Percentiles rank a stretch among this genome's conserved stretches.
Conservation (phyloP, 1,139 yeast genomes). For the Scheffersomyces quercinus region DNA sequence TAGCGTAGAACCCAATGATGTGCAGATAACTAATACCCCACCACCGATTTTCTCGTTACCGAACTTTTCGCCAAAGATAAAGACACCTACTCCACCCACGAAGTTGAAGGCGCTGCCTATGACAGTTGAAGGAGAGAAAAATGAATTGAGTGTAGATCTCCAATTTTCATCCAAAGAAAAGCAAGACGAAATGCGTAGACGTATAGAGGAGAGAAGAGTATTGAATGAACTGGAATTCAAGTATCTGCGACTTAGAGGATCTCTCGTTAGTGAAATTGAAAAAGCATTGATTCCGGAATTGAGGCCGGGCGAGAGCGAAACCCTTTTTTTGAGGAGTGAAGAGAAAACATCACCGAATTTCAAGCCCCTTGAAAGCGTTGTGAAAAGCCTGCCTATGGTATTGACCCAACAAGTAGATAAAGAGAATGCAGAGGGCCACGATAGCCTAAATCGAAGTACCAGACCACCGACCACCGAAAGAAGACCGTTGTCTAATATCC, state of each 20-base stretch:
- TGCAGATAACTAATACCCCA: conserved; percentile 4
- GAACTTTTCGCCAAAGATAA: conserved; percentile 15
- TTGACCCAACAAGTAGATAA: not conserved
- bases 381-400: not conserved
- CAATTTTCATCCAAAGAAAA: conserved; percentile 19
- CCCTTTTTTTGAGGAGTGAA: not conserved
- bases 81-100: conserved; percentile 1
- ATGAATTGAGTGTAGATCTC: not conserved
- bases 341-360: not conserved
- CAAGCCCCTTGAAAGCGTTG: not conserved
- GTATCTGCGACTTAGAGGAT: conserved; percentile 5
- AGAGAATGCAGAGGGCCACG: not conserved
- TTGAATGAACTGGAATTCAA: conserved; percentile 17
- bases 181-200: conserved; percentile 25
- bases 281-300: not conserved
- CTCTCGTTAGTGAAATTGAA: not conserved
- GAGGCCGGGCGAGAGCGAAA: not conserved
- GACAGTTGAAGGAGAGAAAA: conserved; percentile 6
- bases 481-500: conserved; percentile 16
- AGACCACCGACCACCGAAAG: conserved; percentile 5
- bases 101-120: conserved; percentile 2
- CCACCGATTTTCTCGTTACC: conserved; percentile 16
- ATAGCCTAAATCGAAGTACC: too few species aligned
- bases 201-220: conserved; percentile 23
- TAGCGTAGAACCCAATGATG: not conserved